These are phyloP conservation scores for Pholiota molesta DNA, from an alignment of 768 basidiomycete genomes.

Conservation along the genomic window DNA sequence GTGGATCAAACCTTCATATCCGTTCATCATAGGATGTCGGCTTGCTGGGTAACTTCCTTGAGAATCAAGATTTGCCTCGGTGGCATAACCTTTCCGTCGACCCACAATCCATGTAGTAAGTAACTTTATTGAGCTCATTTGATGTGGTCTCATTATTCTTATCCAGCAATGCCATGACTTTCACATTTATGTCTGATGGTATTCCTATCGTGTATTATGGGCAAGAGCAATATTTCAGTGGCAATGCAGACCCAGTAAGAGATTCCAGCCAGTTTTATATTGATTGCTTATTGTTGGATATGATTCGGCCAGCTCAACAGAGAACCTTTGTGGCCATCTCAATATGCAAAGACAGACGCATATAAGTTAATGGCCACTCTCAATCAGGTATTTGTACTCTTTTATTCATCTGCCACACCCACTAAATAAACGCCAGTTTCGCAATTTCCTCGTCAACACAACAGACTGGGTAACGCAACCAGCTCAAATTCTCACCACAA, in stretches of 20 bases:
- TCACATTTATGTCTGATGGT: constrained; percentile 80
- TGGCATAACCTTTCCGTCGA: constrained; percentile 77
- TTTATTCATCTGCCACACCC: not conserved
- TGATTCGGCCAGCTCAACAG: constrained; percentile 58
- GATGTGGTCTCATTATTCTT: not conserved
- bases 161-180: constrained; percentile 70
- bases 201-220: constrained; percentile 85
- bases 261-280: not conserved
- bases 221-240: constrained; percentile 73
- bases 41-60: constrained; percentile 74
- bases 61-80: constrained; percentile 77
- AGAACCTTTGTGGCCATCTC: constrained; percentile 74
- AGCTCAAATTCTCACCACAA: constrained; percentile 53
- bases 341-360: constrained; percentile 58
- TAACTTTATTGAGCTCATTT: constrained; percentile 7
- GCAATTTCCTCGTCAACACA: constrained; percentile 61
- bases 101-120: constrained; percentile 69
- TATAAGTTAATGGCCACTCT: constrained; percentile 63
- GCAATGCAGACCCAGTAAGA: constrained; percentile 66
- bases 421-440: constrained; percentile 43
- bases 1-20: not conserved
- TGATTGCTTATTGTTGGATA: not conserved
- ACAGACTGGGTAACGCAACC: constrained; percentile 58
- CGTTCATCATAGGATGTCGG: constrained; percentile 35
- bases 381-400: constrained; percentile 48